These are phyloP conservation scores for Solanum chiquidenum DNA, from an alignment of 257 asterid species.

Conservation along the genomic window DNA sequence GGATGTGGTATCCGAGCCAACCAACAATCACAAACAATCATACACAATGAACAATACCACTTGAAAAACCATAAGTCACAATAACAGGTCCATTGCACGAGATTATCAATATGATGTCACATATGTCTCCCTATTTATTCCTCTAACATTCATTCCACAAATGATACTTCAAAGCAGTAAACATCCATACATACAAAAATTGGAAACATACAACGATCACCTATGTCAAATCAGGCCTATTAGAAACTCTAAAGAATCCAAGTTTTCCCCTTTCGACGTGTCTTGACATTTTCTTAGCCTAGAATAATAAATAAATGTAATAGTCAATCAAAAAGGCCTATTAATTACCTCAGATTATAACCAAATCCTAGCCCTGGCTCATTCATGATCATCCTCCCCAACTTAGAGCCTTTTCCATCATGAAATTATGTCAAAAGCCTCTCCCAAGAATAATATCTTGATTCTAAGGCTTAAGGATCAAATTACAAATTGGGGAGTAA, in stretches of 20 bases:
- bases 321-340: background rate
- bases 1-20: background rate
- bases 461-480: background rate
- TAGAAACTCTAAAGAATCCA: background rate
- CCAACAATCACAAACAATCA: background rate
- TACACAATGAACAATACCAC: background rate
- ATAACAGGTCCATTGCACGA: background rate
- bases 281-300: background rate
- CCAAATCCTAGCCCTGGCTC: background rate
- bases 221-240: background rate
- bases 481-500: background rate
- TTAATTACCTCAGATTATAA: too few species aligned
- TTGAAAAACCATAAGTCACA: background rate
- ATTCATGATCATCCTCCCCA: background rate
- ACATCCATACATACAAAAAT: background rate
- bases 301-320: too few species aligned
- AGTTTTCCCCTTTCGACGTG: background rate
- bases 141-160: background rate
- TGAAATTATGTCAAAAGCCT: background rate
- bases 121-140: background rate
- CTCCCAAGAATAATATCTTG: background rate
- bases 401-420: background rate
- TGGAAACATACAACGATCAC: background rate
- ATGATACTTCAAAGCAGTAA: background rate
- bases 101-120: too few species aligned